phyloP scores from a whole-genome alignment of 768 basidiomycete species.

The Tricholoma terreum region DNA sequence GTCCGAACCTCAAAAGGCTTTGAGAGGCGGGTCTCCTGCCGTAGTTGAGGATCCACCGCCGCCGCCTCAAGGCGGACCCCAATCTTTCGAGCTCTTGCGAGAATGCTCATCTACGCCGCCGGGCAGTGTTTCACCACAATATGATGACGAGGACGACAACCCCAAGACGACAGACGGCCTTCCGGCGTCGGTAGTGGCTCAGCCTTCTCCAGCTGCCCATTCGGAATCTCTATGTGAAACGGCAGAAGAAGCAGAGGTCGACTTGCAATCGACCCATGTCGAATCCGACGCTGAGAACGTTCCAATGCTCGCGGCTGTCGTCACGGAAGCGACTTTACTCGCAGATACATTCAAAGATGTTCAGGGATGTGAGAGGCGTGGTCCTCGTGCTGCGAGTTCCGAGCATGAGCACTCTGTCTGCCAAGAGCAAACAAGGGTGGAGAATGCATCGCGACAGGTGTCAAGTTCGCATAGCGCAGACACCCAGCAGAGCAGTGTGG shows the following conservation, averaged over 20 bases:
- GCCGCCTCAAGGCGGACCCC: neutral
- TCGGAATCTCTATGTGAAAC: neutral
- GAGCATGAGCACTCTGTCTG: neutral
- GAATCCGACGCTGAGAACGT: constrained; percentile 4
- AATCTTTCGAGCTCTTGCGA: neutral
- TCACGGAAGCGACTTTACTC: constrained; percentile 4
- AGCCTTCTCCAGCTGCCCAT: neutral
- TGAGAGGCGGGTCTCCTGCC: neutral
- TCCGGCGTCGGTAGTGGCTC: neutral
- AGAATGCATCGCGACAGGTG: neutral
- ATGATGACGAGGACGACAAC: neutral
- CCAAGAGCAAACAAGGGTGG: neutral
- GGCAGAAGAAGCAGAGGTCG: neutral
- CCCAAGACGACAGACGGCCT: neutral
- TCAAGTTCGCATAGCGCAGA: neutral
- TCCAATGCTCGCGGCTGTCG: neutral
- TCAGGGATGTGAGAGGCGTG: neutral
- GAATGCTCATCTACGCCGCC: neutral
- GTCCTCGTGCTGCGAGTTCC: neutral
- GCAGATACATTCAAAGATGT: constrained; percentile 1
- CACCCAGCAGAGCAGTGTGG: neutral
- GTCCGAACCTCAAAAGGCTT: neutral
- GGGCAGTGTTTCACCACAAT: neutral
- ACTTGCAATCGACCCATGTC: neutral
- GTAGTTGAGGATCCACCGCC: neutral